These are phyloP conservation scores for Coix lacrymajobi DNA, from an alignment of 176 grass and related monocot genomes.

Conservation along the genomic window DNA sequence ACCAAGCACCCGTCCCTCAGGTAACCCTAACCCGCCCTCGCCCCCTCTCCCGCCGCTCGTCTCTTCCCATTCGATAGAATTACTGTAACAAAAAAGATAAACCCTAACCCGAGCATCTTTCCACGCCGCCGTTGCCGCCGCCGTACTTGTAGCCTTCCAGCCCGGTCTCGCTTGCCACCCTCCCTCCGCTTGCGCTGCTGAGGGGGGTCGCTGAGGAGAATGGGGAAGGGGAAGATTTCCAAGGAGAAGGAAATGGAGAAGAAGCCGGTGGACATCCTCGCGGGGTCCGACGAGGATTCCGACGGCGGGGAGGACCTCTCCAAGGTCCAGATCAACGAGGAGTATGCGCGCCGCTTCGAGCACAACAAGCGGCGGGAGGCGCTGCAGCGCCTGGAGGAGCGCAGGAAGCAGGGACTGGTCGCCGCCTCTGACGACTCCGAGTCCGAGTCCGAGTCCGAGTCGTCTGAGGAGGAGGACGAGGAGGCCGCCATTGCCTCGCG, in stretches of 20 bases:
- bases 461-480: neutral
- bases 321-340: constrained; percentile 72
- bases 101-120: too few species aligned
- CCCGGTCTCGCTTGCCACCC: neutral
- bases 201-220: neutral
- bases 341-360: constrained; percentile 59
- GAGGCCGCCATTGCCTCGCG: constrained; percentile 26
- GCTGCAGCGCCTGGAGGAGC: constrained; percentile 52
- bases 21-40: too few species aligned
- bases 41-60: too few species aligned
- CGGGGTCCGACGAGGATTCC: constrained; percentile 28
- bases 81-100: too few species aligned
- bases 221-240: neutral
- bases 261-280: constrained; percentile 25
- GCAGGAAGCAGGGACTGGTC: constrained; percentile 49
- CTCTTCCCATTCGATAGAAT: too few species aligned
- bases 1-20: too few species aligned
- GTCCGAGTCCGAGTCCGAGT: neutral
- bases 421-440: neutral
- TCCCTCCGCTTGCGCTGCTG: neutral
- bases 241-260: neutral
- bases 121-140: too few species aligned
- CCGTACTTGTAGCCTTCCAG: neutral
- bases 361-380: constrained; percentile 88
- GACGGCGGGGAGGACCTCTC: constrained; percentile 35